These are phyloP conservation scores for Aspergillus novoparasiticus DNA, from an alignment of 2,329 filamentous ascomycete species.

Conservation along the genomic window DNA sequence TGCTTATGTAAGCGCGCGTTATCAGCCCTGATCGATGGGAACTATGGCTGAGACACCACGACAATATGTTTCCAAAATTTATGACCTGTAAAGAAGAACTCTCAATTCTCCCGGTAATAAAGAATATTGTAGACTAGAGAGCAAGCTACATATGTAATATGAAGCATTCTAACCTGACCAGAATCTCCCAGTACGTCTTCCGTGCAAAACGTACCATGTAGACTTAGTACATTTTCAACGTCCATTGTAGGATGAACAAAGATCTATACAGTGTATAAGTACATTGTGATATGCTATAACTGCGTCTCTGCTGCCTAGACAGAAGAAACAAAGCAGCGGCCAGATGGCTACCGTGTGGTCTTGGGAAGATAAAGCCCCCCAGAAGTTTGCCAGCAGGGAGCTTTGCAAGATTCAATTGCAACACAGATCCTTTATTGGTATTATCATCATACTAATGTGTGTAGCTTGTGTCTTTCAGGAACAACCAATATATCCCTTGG, in stretches of 20 bases:
- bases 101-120: neutral
- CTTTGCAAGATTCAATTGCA: neutral
- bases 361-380: neutral
- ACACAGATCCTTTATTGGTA: neutral
- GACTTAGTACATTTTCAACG: neutral
- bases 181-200: neutral
- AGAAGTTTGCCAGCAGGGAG: neutral
- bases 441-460: no score
- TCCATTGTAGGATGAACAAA: neutral
- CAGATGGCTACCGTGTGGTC: constrained; percentile 13
- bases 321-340: neutral
- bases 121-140: neutral
- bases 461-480: neutral
- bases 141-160: neutral
- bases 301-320: neutral
- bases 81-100: neutral
- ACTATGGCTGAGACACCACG: neutral
- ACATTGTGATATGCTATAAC: neutral
- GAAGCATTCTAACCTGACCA: neutral
- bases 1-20: constrained; percentile 1
- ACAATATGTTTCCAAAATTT: neutral
- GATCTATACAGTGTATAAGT: neutral
- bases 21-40: neutral
- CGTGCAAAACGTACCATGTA: neutral
- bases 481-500: neutral